Evolutionary conservation across 1,284 basidiomycete species (phyloP), one percentile per base, ranked within the genome.

Genomic region (Ustilago esculenta): DNA sequence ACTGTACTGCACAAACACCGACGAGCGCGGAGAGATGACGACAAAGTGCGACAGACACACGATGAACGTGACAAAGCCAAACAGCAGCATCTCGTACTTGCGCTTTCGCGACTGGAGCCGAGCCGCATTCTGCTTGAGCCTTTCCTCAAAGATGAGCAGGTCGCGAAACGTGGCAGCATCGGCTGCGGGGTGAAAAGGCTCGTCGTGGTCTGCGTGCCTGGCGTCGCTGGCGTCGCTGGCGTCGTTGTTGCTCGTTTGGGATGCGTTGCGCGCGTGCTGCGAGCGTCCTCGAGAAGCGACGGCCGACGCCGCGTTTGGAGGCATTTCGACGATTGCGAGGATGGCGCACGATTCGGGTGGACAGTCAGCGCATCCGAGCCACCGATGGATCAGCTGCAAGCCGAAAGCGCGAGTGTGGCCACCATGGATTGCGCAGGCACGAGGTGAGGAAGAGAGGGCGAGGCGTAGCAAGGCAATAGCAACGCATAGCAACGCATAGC

Each of bases 111-210:
- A 86, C 77, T 91, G 89, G 17, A 98, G 85, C 63, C 87, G 88
- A 10, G 90, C 87, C 4, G 92, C 92, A 81, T 92, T 98, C 46
- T 90, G 91, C 84, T 98, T 98, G 51, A 98, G 87, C 15, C 96
- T 86, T 83, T 98, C 94, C 84, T 98, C 95, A 70, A 98, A 98
- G 46, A 94, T 85, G 33, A 98, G 86, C 24, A 98, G 85, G 82
- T 98, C 95, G 41, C 91, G 86, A 81, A 91, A 93, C 0, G 92
- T 94, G 15, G 88, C 85, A 43, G 85, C 85, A 81, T 92, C 90
- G 64, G 87, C 86, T 11, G 87, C 82, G 0, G 91, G 90, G 18
- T 50, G 37, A 48, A 68, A 74, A 1, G 72, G 59, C 27, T 56
- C 56, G 2, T 60, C 56, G 11, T 23, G 14, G 14, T n/a, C n/a